Evolutionary conservation across 352 stramenopile species (phyloP).

Genomic region (Globisporangium orthogonon): DNA sequence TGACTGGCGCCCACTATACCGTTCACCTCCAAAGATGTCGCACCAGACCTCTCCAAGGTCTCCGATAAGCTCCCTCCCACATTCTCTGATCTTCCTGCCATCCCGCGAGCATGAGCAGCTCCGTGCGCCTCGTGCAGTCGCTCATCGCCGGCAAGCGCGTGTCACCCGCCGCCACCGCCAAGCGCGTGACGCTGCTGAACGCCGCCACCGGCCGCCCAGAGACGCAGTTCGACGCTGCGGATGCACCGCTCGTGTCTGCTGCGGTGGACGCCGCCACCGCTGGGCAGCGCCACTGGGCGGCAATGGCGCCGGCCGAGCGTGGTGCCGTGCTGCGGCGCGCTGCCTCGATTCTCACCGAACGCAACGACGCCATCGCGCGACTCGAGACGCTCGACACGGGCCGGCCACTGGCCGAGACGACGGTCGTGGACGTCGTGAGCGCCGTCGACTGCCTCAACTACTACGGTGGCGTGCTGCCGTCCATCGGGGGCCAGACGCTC

Average conservation of each 20-base stretch:
- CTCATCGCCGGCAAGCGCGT: conserved; percentile 73
- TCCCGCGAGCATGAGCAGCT: conserved; percentile 6
- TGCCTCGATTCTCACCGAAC: conserved; percentile 46
- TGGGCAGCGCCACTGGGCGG: conserved; percentile 60
- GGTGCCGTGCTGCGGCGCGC: conserved; percentile 56
- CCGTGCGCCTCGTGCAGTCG: conserved; percentile 31
- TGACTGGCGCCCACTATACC: neutral
- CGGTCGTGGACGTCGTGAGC: conserved; percentile 57
- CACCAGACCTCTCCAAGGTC: no score
- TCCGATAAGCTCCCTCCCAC: no score
- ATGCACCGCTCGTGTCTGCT: conserved; percentile 36
- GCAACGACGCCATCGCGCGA: conserved; percentile 57
- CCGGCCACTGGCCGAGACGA: conserved; percentile 69
- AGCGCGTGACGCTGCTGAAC: conserved; percentile 53
- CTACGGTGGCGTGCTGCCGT: conserved; percentile 60
- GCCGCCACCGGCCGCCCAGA: conserved; percentile 37
- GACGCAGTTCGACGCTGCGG: conserved; percentile 44
- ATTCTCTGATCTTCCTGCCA: neutral
- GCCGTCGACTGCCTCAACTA: conserved; percentile 76
- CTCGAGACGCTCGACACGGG: conserved; percentile 80
- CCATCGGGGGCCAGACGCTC: conserved; percentile 63
- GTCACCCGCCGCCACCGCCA: conserved; percentile 6
- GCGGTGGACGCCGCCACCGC: conserved; percentile 35
- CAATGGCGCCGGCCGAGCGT: conserved; percentile 50
- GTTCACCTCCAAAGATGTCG: neutral